phyloP scores from a whole-genome alignment of 2,329 filamentous ascomycete genomes.

The Cucurbitaria berberidis region DNA sequence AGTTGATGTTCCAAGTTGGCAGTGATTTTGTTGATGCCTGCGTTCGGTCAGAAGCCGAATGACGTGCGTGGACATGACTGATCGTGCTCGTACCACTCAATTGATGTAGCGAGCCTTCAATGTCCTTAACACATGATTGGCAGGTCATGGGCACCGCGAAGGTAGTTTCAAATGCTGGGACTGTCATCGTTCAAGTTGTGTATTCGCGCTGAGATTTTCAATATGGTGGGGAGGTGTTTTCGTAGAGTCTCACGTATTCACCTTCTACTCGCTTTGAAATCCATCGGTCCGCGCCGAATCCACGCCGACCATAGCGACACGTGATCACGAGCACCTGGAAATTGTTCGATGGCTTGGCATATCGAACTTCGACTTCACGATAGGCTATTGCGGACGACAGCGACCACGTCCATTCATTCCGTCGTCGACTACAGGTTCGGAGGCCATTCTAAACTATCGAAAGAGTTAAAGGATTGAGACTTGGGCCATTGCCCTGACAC shows the following conservation, averaged over 20 bases:
- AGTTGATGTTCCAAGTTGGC: slow-evolving; percentile 83
- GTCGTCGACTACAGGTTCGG: background rate
- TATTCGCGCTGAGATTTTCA: background rate
- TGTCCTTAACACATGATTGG: slow-evolving; percentile 83
- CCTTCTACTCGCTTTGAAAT: slow-evolving; percentile 41
- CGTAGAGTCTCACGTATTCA: slow-evolving; percentile 2
- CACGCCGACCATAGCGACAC: slow-evolving; percentile 13
- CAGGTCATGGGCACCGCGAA: slow-evolving; percentile 96
- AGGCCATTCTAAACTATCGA: background rate
- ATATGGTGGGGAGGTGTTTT: background rate
- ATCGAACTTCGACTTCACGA: slow-evolving; percentile 15
- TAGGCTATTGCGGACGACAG: slow-evolving; percentile 10
- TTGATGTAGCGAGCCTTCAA: slow-evolving; percentile 78
- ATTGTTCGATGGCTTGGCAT: slow-evolving; percentile 25
- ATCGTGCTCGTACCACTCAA: slow-evolving; percentile 63
- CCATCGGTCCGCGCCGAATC: slow-evolving; percentile 19
- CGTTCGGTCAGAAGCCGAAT: slow-evolving; percentile 26
- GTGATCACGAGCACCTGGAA: slow-evolving; percentile 19
- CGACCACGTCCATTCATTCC: background rate
- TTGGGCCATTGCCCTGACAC: slow-evolving; percentile 32
- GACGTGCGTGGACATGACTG: slow-evolving; percentile 23
- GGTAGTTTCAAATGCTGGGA: slow-evolving; percentile 69
- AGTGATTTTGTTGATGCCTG: slow-evolving; percentile 82
- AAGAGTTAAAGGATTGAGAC: background rate
- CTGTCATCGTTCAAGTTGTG: slow-evolving; percentile 31